Evolutionary conservation across 306 rosid species (phyloP), one percentile per base, ranked within the genome.

Genomic region (Heteromeles arbutifolia): DNA sequence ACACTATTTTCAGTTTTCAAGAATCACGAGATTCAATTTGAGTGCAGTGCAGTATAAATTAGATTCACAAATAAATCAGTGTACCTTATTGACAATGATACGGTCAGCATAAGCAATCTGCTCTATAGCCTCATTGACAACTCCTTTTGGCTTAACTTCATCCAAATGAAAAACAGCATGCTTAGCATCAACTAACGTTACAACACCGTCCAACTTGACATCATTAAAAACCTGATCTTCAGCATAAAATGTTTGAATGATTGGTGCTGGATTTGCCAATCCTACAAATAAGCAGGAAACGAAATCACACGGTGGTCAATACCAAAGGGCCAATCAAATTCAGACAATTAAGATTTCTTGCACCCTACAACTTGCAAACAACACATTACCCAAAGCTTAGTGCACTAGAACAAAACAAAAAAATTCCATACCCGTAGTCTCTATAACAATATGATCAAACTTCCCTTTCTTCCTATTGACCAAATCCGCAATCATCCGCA

Each of bases 81-180:
- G 28, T 83, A 92, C 99, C 99, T 95, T 95, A 79, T 95, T 95
- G 70, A 95, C 91, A 75, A 95, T 92, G 74, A 95, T 92, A 41
- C 99, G 91, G 82, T 92, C 97, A 1, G 99, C 99, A 72, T 92
- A 95, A 6, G 97, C 99, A 87, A 95, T 92, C 77, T 92, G 97
- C 76, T 92, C 99, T 24, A 95, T 66, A 7, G 97, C 97, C 86
- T 92, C 99, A 59, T 92, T 95, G 43, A 92, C 97, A 31, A 90
- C 79, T 69, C 97, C 97, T 83, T 95, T 74, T 43, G 97, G 92
- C 86, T 95, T 95, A 78, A 95, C 87, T 80, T 92, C 99, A 12
- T 95, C 97, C 70, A 95, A 86, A 86, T 90, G 97, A 67, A 89
- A 74, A 24, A 80, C 77, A 63, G 83, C 99, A 82, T 95, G 92